Percentiles rank a stretch among this genome's conserved stretches.
Evolutionary conservation across 192 early-diverging fungal species (phyloP).

Genomic region (Irineochytrium annulatum): DNA sequence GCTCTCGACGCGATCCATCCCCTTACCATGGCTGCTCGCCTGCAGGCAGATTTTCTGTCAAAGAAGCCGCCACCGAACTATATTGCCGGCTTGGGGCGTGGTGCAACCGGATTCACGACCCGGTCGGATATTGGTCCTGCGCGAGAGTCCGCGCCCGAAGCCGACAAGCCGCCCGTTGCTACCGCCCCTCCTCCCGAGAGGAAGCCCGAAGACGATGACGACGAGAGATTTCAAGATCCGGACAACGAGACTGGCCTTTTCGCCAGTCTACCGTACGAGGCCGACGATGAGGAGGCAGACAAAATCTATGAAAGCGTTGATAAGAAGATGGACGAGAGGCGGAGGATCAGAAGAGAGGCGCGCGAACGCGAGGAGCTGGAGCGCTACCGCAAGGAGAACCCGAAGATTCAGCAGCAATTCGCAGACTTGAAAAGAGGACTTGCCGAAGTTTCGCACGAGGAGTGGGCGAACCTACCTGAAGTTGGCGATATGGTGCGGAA

Average conservation of each 20-base stretch:
- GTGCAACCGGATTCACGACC: conserved; percentile 97
- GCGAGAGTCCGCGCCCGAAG: conserved; percentile 55
- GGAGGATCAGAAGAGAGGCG: conserved; percentile 68
- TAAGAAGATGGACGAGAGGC: conserved; percentile 81
- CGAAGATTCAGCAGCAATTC: conserved; percentile 87
- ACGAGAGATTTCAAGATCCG: conserved; percentile 78
- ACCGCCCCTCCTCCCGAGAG: conserved; percentile 16
- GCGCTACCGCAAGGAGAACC: conserved; percentile 60
- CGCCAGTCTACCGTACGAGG: conserved; percentile 80
- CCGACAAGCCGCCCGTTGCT: conserved; percentile 15
- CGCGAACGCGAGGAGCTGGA: conserved; percentile 69
- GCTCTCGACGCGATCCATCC: not conserved
- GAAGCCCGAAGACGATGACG: conserved; percentile 43
- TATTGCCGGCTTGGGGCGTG: conserved; percentile 94
- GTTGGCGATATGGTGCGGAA: conserved; percentile 84
- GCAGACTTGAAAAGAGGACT: conserved; percentile 84
- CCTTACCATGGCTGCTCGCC: not conserved
- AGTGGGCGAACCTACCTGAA: conserved; percentile 82
- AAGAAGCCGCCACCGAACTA: conserved; percentile 93
- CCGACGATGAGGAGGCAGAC: conserved; percentile 97
- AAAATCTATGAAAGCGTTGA: conserved; percentile 86
- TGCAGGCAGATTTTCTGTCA: conserved; percentile 74
- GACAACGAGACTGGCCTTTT: conserved; percentile 95
- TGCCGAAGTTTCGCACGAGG: conserved; percentile 68
- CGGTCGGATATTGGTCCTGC: conserved; percentile 97